A percentile compares a stretch with the other conserved stretches of the same genome.
These are phyloP conservation scores for Microcyclospora pomicola DNA, from an alignment of 2,329 filamentous ascomycete genomes.

Conservation along the genomic window DNA sequence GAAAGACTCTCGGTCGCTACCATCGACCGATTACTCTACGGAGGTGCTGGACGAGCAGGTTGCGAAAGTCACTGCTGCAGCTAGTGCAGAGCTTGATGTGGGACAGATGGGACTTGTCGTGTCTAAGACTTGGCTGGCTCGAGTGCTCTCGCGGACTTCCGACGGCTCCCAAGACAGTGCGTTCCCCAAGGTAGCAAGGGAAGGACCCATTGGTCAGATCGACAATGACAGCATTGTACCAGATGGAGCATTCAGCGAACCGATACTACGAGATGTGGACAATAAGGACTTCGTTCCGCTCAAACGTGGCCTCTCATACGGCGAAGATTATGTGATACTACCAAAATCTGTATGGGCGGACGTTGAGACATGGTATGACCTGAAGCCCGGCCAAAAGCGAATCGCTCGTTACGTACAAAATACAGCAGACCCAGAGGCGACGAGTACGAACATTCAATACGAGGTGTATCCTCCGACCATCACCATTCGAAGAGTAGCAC, in stretches of 20 bases:
- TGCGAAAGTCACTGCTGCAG: slow-evolving; percentile 51
- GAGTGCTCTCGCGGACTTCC: slow-evolving; percentile 52
- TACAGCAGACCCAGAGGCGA: slow-evolving; percentile 46
- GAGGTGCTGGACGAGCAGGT: slow-evolving; percentile 51
- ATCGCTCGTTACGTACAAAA: slow-evolving; percentile 70
- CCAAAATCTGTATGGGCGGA: slow-evolving; percentile 70
- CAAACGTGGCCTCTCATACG: slow-evolving; percentile 48
- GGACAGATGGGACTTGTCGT: slow-evolving; percentile 66
- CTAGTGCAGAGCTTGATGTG: slow-evolving; percentile 45
- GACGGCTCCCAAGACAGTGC: slow-evolving; percentile 43
- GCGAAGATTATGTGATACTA: slow-evolving; percentile 64
- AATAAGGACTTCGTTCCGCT: slow-evolving; percentile 51
- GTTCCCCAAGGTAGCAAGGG: slow-evolving; percentile 43
- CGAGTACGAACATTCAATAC: slow-evolving; percentile 55
- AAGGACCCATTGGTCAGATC: slow-evolving; percentile 60
- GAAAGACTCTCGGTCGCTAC: not conserved
- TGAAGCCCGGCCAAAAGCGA: slow-evolving; percentile 49
- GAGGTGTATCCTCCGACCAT: slow-evolving; percentile 79
- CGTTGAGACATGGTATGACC: slow-evolving; percentile 74
- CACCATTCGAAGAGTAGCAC: slow-evolving; percentile 65
- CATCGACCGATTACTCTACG: slow-evolving; percentile 1
- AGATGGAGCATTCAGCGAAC: slow-evolving; percentile 15
- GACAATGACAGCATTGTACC: slow-evolving; percentile 72
- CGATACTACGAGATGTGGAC: slow-evolving; percentile 12
- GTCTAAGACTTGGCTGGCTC: slow-evolving; percentile 64